These are phyloP conservation scores for barrel medic (Medicago truncatula) DNA, from an alignment of 306 rosid species.

Conservation along the genomic window MtrunA17r5.0-ANR NC_053044.1:32670001-32670500, in stretches of 20 bases:
- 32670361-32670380: neutral
- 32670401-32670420: too few species aligned
- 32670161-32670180: constrained; percentile 1
- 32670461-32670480: too few species aligned
- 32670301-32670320: constrained; percentile 32
- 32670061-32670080: constrained; percentile 65
- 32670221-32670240: neutral
- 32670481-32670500: too few species aligned
- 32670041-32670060: constrained; percentile 55
- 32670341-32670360: constrained; percentile 45
- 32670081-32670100: constrained; percentile 71
- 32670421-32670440: too few species aligned
- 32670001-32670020: constrained; percentile 66
- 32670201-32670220: neutral
- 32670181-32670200: neutral
- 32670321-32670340: neutral
- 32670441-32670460: too few species aligned
- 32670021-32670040: constrained; percentile 64
- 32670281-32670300: neutral
- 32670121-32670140: constrained; percentile 49
- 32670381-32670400: too few species aligned
- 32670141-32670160: constrained; percentile 58
- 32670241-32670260: neutral
- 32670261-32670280: neutral
- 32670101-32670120: constrained; percentile 77